These are phyloP conservation scores for Cladosporium austrohemisphaericum DNA, from an alignment of 2,329 filamentous ascomycete genomes.

Conservation along the genomic window DNA sequence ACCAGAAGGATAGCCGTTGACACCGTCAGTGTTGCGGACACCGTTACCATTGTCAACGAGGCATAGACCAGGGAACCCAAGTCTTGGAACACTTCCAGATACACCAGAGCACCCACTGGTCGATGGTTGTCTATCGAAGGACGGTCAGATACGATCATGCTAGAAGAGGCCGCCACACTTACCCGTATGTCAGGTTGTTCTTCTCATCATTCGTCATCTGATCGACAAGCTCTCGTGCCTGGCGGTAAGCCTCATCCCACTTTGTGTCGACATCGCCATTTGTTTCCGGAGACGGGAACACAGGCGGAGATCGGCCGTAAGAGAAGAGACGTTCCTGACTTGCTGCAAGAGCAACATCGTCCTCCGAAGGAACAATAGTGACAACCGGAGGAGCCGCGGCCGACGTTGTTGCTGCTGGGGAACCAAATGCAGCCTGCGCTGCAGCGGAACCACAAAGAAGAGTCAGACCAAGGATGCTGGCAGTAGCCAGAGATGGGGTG, in stretches of 20 bases:
- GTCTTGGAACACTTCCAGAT: conserved; percentile 49
- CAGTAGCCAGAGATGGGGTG: neutral
- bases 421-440: too few relatives aligned
- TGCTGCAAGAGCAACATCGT: conserved; percentile 11
- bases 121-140: neutral
- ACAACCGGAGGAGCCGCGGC: neutral
- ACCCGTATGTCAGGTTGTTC: conserved; percentile 32
- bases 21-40: conserved; percentile 30
- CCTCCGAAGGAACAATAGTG: conserved; percentile 1
- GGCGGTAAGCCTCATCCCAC: conserved; percentile 30
- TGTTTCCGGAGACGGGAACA: conserved; percentile 27
- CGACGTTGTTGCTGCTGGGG: neutral
- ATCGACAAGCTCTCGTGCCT: conserved; percentile 30
- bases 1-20: conserved; percentile 37
- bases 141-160: neutral
- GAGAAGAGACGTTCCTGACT: conserved; percentile 28
- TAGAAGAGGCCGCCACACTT: conserved; percentile 38
- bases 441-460: neutral
- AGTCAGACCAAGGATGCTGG: neutral
- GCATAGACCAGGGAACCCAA: conserved; percentile 40
- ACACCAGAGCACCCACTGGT: conserved; percentile 66
- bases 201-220: conserved; percentile 36
- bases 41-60: conserved; percentile 38
- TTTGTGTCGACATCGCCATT: conserved; percentile 45
- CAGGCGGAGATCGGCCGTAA: conserved; percentile 29